Percentiles rank a stretch among this genome's conserved stretches.
These are phyloP conservation scores for Pythium biforme DNA, from an alignment of 352 stramenopile genomes.

Conservation along the genomic window DNA sequence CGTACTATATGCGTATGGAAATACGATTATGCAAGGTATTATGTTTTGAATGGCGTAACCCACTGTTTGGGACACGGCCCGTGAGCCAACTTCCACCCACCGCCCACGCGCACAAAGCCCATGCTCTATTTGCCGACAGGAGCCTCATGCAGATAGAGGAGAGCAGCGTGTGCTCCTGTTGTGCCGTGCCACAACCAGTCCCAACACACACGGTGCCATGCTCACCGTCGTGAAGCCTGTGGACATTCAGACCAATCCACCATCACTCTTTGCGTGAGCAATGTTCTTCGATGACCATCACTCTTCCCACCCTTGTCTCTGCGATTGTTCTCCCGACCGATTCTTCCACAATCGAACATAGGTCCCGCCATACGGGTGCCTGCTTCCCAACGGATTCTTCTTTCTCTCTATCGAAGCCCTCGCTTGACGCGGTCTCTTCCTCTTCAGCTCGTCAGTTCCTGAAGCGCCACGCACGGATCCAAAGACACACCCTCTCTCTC, in stretches of 20 bases:
- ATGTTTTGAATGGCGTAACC: too few relatives aligned
- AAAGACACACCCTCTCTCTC: not conserved
- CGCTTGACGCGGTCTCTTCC: not conserved
- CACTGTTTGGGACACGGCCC: too few relatives aligned
- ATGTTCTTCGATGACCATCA: conserved; percentile 32
- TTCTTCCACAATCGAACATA: conserved; percentile 32
- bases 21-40: too few relatives aligned
- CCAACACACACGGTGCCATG: too few relatives aligned
- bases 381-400: not conserved
- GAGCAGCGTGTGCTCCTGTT: too few relatives aligned
- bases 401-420: not conserved
- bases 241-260: not conserved
- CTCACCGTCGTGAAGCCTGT: too few relatives aligned
- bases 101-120: too few relatives aligned
- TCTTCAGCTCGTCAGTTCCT: conserved; percentile 4
- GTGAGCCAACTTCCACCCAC: too few relatives aligned
- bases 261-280: conserved; percentile 8
- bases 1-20: too few relatives aligned
- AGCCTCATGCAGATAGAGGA: too few relatives aligned
- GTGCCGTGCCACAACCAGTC: too few relatives aligned
- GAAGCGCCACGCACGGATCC: conserved; percentile 1
- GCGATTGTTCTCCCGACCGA: conserved; percentile 9
- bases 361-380: not conserved
- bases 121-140: too few relatives aligned
- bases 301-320: conserved; percentile 7